Base-by-base conservation (phyloP, 192 early-diverging fungal species). In the Backusella circina region DNA sequence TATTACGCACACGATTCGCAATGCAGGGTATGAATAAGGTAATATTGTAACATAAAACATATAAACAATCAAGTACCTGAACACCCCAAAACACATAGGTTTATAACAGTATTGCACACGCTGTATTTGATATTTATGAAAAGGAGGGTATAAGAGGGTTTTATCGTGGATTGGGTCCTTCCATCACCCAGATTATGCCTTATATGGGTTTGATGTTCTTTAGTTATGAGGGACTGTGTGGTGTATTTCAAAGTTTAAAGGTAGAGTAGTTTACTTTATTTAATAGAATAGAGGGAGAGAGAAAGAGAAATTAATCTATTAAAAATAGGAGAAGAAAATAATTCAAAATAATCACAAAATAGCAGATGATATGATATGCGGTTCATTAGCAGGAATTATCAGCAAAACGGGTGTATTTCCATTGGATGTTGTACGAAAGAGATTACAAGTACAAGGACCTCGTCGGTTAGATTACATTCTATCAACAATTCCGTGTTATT, bases 171-270 rank as follows among this genome's bases (percentile, higher is more conserved):
- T 77, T 97, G 50, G 82, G 89, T 50, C 92, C 97, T 6, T 88
- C 95, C 7, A 82, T 93, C 30, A 78, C 92, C 18, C 94, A 96
- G 82, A 95, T 99, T 33, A 91, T 95, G 79, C 97, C 97, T 21
- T 96, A 96, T 71, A 97, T 97, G 94, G 95, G 95, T 26, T 85
- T 96, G 10, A 91, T 95, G 84, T 99, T 99, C 86, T 90, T 88
- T 50, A 89, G 86, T 41, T 93, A 95, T 78, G 88, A 91, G 54
- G 75, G 77, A 18, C 79, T 93, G 69, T 90, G 85, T 21, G 79
- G 80, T 0, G 65, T 36, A 71, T 84, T 85, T 38, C 26, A 67
- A 61, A 75, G 68, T 76, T 68, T 84, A 30, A 83, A 77, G 82
- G 77, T 88, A 77, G 21, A 37, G 8, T 21, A 67, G n/a, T n/a